Evolutionary conservation across 176 grass and related monocot genomes (phyloP).

Genomic region (Saccharum spontaneum): DNA sequence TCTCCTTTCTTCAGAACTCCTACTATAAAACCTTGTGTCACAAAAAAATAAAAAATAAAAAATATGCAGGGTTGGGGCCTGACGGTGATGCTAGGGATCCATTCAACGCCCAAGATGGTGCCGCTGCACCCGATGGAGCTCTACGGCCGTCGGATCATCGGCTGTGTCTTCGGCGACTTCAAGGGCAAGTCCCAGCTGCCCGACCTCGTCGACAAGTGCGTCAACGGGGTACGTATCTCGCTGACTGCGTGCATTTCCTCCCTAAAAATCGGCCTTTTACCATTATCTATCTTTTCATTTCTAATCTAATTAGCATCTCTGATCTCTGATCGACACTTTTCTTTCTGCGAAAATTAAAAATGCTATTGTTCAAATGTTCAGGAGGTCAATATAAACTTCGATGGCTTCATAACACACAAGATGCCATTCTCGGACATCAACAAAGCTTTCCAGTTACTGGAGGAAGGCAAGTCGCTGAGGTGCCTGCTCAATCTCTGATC

Average conservation of each 20-base stretch:
- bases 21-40: neutral
- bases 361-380: conserved; percentile 21
- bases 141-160: conserved; percentile 65
- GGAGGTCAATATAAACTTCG: conserved; percentile 74
- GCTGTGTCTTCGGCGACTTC: conserved; percentile 68
- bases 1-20: neutral
- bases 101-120: conserved; percentile 64
- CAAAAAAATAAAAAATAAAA: neutral
- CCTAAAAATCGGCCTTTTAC: too few species aligned
- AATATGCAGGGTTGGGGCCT: conserved; percentile 71
- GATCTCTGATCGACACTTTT: too few species aligned
- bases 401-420: conserved; percentile 85
- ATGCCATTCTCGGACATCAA: conserved; percentile 80
- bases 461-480: conserved; percentile 75
- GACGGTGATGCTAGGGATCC: conserved; percentile 78
- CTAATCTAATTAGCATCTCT: too few species aligned
- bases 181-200: conserved; percentile 89
- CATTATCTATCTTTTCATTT: too few species aligned
- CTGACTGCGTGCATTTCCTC: neutral
- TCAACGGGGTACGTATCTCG: conserved; percentile 31
- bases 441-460: conserved; percentile 58
- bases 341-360: neutral
- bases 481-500: conserved; percentile 65
- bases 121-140: conserved; percentile 94
- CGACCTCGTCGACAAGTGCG: conserved; percentile 59